Evolutionary conservation across 2,329 filamentous ascomycete genomes (phyloP), one percentile per base, ranked within the genome.

Genomic region (Peltaster fructicola): DNA sequence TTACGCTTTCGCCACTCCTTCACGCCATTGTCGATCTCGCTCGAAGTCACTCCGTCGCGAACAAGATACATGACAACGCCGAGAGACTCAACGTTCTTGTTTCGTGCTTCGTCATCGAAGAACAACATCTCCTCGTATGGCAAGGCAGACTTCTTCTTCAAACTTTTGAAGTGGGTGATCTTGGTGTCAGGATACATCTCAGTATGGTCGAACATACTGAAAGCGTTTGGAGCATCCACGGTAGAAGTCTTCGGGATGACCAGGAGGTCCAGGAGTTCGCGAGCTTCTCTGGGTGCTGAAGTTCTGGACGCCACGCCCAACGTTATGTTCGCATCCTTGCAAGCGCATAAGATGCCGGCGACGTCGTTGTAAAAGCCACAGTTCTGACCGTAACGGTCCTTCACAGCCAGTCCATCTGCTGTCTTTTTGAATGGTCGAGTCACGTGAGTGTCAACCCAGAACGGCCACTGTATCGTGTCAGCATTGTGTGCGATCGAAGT

Each of bases 401-500:
- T 62, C 24, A 68, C 59, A 34, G 52, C 54, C 20, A 51, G 36
- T 4, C 57, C 57, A 17, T 47, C 46, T 19, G 52, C 42, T 6
- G 43, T 42, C 3, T 51, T 40, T 36, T 71, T 72, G 24, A 92
- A 54, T 0, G 82, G 84, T 5, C 71, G 65, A 13, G 70, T 68
- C 40, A 88, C 76, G 53, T 93, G 84, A 3, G 82, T 92, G 57
- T 95, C 88, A 22, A 91, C 74, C 85, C 85, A 95, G 55, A 93
- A 93, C 4, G 84, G 82, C 88, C 85, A 95, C n/a, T 13, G 14
- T 15, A 14, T 14, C 10, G 4, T 8, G 22, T 10, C 11, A 15
- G 7, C 4, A 23, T 14, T 13, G 22, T 8, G 10, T 14, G 9
- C n/a, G 6, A 12, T 12, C 14, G 12, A 15, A 23, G 21, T 14